Conservation (phyloP, 2,329 filamentous ascomycete genomes). For the Diaporthe longicolla region DNA sequence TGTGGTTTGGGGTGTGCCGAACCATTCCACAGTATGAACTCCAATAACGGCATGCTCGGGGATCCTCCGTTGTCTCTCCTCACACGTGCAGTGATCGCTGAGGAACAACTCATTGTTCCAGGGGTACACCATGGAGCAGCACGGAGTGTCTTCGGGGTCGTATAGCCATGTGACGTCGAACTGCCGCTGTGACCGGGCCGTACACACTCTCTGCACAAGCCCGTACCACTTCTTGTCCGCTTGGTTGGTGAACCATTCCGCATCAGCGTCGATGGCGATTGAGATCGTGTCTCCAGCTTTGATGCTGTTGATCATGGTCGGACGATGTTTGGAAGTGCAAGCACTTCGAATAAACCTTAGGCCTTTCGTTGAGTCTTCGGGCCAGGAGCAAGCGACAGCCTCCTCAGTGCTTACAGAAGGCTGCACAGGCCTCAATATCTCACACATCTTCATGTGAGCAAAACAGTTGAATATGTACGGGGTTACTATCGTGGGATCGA, state of each 20-base stretch:
- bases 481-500: conserved; percentile 74
- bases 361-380: background rate
- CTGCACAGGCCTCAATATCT: conserved; percentile 59
- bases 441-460: conserved; percentile 71
- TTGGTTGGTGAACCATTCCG: conserved; percentile 67
- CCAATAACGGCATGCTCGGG: conserved; percentile 68
- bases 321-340: conserved; percentile 32
- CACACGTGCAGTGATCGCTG: conserved; percentile 83
- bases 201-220: conserved; percentile 72
- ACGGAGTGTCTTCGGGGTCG: conserved; percentile 77
- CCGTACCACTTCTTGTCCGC: conserved; percentile 76
- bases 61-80: conserved; percentile 56
- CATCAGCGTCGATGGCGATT: conserved; percentile 59
- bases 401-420: conserved; percentile 46
- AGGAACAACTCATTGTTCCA: conserved; percentile 82
- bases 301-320: conserved; percentile 53
- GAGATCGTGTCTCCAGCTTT: conserved; percentile 64
- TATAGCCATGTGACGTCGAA: conserved; percentile 84
- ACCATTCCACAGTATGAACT: conserved; percentile 72
- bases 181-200: conserved; percentile 48
- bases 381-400: conserved; percentile 44
- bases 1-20: conserved; percentile 60
- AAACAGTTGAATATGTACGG: conserved; percentile 78
- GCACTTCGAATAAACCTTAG: background rate
- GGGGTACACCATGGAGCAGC: conserved; percentile 77